Base-by-base conservation (phyloP, 345 rosid species). In the Lepidium didymum region DNA sequence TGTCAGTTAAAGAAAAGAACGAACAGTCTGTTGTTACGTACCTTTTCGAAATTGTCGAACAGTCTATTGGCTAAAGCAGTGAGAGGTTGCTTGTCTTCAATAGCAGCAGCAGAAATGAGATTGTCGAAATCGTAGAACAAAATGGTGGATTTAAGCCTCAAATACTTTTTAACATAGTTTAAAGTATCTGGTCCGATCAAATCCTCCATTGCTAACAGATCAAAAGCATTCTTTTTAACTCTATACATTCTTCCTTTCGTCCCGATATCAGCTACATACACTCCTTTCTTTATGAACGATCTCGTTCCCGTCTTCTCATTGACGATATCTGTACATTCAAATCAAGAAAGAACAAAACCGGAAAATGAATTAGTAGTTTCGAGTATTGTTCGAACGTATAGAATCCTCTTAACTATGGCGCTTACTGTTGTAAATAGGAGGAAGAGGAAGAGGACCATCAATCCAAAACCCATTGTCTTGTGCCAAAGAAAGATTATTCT, bases 51-150 rank as follows among this genome's bases (percentile, higher is more conserved):
- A 41, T 80, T 88, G 82, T 88, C 87, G 29, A 90, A 88, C 77
- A 90, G 72, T 83, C 87, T 85, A 78, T 83, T 86, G 76, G 96
- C 98, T 46, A 93, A 75, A 75, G 83, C 82, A 8, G 70, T 82
- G 55, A 88, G 90, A 72, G 97, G 79, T 37, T 79, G 88, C 75
- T 93, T 90, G 15, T 88, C 85, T 37, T 68, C 53, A 12, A 16
- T 70, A 3, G 92, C 55, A 44, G 89, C 88, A 21, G 81, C 92
- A 34, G 97, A 84, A 75, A 93, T 90, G 44, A 90, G 75, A 27
- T 81, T 87, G 80, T 93, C 96, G 62, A 88, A 83, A 77, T 93
- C 94, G 6, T 79, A 87, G 80, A 85, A 82, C 88, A 93, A 80
- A 75, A 80, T 56, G 3, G 94, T 88, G 46, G 86, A 83, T 64